Evolutionary conservation across 202 grass and related monocot genomes (phyloP).

Genomic region (Tripidium arundinaceum): DNA sequence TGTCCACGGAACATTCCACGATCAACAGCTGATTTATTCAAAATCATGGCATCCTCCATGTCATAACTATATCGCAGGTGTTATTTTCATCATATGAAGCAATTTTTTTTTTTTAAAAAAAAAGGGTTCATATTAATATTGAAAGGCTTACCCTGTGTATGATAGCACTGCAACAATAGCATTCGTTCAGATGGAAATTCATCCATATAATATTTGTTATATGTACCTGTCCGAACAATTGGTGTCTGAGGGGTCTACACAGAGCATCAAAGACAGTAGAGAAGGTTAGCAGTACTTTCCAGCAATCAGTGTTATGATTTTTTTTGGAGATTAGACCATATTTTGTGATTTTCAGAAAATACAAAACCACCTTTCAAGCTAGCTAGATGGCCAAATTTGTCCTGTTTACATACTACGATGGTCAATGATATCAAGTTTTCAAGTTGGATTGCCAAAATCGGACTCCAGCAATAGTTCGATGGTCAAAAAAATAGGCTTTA

Average conservation of each 20-base stretch:
- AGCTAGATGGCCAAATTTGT: background rate
- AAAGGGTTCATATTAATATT: background rate
- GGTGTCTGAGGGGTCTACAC: slow-evolving; percentile 91
- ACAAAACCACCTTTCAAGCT: background rate
- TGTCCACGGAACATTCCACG: slow-evolving; percentile 86
- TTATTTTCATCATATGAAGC: slow-evolving; percentile 12
- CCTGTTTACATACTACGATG: background rate
- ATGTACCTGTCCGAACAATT: slow-evolving; percentile 77
- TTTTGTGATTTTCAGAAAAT: background rate
- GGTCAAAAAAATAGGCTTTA: background rate
- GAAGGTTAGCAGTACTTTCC: background rate
- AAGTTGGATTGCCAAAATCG: background rate
- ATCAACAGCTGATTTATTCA: slow-evolving; percentile 97
- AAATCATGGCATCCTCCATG: slow-evolving; percentile 99
- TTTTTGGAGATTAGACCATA: background rate
- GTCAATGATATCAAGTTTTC: background rate
- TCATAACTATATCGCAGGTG: slow-evolving; percentile 70
- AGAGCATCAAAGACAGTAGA: slow-evolving; percentile 27
- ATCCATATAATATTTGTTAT: slow-evolving; percentile 85
- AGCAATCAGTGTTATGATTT: background rate
- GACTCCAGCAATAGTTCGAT: background rate
- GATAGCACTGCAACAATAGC: slow-evolving; percentile 88
- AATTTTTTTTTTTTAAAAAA: background rate
- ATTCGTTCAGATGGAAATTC: slow-evolving; percentile 86
- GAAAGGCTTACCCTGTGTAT: slow-evolving; percentile 74